Base-by-base conservation (phyloP, 1,284 basidiomycete species). In the Polyporus tsugae region DNA sequence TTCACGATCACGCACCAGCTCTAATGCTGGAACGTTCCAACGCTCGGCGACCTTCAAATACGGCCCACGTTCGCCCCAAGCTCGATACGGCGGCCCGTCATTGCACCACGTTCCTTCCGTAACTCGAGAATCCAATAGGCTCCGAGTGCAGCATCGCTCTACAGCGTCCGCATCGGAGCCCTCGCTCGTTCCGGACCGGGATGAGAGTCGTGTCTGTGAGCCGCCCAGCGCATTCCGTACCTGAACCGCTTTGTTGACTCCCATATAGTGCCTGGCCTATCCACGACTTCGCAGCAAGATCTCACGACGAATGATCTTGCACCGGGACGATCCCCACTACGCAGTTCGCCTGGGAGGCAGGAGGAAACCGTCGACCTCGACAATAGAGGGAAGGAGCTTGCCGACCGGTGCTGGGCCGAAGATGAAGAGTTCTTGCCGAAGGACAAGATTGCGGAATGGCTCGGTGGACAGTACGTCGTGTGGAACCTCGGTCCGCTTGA, bases 361-460 rank as follows among this genome's bases (percentile, higher is more conserved):
- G 89, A 89, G 39, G 88, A 89, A 33, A 74, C 77, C n/a, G 82
- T 79, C 25, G 89, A 91, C 72, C 79, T 89, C 65, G 91, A 95
- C 66, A 82, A 85, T 35, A 86, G 88, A 69, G 95, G 90, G 0
- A 89, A 88, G 74, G 90, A 91, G 62, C 80, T 95, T 57, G 96
- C 97, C 0, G 80, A 83, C 60, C 88, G 90, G 68, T 96, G 95
- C 78, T 95, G 94, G 88, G 87, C 89, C n/a, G 95, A 96, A 76
- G 95, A 99, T 76, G 90, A 93, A 73, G 86, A 86, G 3, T 96
- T 96, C 78, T 79, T 97, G 72, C 85, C 89, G 25, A 91, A 91
- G 75, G 96, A 97, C 75, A 97, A 97, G 83, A 95, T 98, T 75
- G 96, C 97, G 1, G 95, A 98, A 79, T 99, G 95, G 91, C 84